Evolutionary conservation across 768 basidiomycete species (phyloP).

Genomic region (Lentinula lateritia): DNA sequence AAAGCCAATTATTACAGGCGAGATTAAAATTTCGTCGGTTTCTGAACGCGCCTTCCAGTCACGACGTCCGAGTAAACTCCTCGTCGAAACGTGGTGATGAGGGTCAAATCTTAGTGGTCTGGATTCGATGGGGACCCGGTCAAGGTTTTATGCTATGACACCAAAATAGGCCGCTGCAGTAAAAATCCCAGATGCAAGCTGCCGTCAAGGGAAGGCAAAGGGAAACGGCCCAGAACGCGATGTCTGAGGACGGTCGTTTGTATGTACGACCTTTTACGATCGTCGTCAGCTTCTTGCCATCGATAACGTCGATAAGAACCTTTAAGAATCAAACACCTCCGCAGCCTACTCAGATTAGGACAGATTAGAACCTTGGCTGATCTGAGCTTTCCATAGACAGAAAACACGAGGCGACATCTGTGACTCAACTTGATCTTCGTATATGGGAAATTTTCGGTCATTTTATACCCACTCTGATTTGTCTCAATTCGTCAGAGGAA

Average conservation of each 20-base stretch:
- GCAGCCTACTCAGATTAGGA: neutral
- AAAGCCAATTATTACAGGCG: neutral
- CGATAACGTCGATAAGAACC: neutral
- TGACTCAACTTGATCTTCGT: neutral
- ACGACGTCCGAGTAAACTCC: neutral
- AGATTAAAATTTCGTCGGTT: neutral
- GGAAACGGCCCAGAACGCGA: neutral
- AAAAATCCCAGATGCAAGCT: neutral
- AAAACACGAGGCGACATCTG: neutral
- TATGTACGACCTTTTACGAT: neutral
- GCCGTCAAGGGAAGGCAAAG: neutral
- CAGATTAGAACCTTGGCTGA: neutral
- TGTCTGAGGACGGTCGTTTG: neutral
- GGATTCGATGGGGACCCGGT: neutral
- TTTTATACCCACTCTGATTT: too few species aligned
- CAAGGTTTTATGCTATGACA: neutral
- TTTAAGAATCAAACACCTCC: neutral
- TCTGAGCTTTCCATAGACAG: neutral
- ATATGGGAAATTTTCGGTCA: too few species aligned
- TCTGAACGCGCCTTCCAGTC: neutral
- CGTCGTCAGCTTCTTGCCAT: neutral
- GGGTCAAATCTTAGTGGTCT: neutral
- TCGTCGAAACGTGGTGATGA: slow-evolving; percentile 1
- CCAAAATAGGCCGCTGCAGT: neutral
- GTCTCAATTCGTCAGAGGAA: neutral